phyloP scores from a whole-genome alignment of 768 basidiomycete genomes.

The Lentinula sp. region DNA sequence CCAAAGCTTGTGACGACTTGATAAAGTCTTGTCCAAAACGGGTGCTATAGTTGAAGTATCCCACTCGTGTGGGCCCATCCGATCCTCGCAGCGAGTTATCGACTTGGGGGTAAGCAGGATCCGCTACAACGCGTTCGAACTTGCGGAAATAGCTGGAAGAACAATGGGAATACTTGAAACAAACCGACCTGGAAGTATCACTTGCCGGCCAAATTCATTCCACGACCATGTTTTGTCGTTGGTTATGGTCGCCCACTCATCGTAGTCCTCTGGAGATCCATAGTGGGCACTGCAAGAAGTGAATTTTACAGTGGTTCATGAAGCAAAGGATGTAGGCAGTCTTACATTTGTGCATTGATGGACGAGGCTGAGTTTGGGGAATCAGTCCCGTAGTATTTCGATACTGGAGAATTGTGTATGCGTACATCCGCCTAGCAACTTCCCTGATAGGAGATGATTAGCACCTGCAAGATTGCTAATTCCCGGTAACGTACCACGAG shows the following conservation, averaged over 20 bases:
- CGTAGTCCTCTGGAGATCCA: conserved; percentile 66
- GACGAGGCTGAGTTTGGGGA: conserved; percentile 42
- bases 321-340: neutral
- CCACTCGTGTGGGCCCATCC: conserved; percentile 52
- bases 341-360: conserved; percentile 54
- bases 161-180: conserved; percentile 3
- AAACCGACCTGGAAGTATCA: neutral
- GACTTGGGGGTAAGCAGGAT: conserved; percentile 45
- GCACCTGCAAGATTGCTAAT: neutral
- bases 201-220: conserved; percentile 43
- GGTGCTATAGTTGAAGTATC: conserved; percentile 47
- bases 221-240: conserved; percentile 60
- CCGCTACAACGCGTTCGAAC: conserved; percentile 54
- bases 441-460: conserved; percentile 28
- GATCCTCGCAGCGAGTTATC: conserved; percentile 40
- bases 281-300: conserved; percentile 45
- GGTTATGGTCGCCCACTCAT: conserved; percentile 53
- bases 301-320: neutral
- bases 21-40: conserved; percentile 24
- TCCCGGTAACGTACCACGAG: conserved; percentile 41
- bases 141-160: conserved; percentile 55
- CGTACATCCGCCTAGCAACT: conserved; percentile 55
- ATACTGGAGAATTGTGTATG: neutral
- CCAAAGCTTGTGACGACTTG: neutral
- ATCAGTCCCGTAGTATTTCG: neutral